A percentile compares a stretch with the other conserved stretches of the same genome.
Evolutionary conservation across 2,329 filamentous ascomycete species (phyloP).

Genomic region (Exophiala lecanii-corni): DNA sequence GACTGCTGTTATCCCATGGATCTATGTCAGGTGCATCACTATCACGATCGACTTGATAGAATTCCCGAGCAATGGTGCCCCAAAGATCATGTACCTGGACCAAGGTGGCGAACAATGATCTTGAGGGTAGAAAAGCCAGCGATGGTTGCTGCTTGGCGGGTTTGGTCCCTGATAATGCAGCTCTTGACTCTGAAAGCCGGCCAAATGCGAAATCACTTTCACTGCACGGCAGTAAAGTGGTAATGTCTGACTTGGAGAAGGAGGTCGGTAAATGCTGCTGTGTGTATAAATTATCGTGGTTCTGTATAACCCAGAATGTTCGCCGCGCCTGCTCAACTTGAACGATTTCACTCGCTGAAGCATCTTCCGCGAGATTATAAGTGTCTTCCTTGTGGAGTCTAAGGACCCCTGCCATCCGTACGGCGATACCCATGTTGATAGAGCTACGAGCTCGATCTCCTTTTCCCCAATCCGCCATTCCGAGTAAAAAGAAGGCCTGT

Average conservation of each 20-base stretch:
- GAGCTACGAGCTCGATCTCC: constrained; percentile 1
- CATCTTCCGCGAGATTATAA: constrained; percentile 28
- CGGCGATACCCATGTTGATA: constrained; percentile 38
- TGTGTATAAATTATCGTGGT: constrained; percentile 36
- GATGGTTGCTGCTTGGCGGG: constrained; percentile 22
- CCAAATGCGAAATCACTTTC: constrained; percentile 39
- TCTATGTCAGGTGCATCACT: not conserved
- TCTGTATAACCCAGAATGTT: constrained; percentile 38
- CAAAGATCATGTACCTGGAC: constrained; percentile 37
- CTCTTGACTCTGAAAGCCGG: constrained; percentile 27
- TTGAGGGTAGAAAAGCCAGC: constrained; percentile 12
- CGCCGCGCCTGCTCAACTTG: constrained; percentile 33
- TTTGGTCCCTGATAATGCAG: constrained; percentile 33
- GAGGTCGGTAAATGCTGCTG: constrained; percentile 32
- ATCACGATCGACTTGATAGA: constrained; percentile 24
- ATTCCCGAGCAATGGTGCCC: constrained; percentile 34
- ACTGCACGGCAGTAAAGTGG: constrained; percentile 34
- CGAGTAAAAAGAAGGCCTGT: constrained; percentile 6
- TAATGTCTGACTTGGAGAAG: constrained; percentile 36
- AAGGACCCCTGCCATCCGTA: constrained; percentile 35
- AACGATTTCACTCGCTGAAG: constrained; percentile 31
- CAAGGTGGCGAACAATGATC: constrained; percentile 37
- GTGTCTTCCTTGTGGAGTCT: constrained; percentile 37
- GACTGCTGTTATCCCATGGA: not conserved
- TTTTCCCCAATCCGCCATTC: constrained; percentile 7